Conservation (phyloP, 2,329 filamentous ascomycete genomes). For the Ophiosphaerella narmari region DNA sequence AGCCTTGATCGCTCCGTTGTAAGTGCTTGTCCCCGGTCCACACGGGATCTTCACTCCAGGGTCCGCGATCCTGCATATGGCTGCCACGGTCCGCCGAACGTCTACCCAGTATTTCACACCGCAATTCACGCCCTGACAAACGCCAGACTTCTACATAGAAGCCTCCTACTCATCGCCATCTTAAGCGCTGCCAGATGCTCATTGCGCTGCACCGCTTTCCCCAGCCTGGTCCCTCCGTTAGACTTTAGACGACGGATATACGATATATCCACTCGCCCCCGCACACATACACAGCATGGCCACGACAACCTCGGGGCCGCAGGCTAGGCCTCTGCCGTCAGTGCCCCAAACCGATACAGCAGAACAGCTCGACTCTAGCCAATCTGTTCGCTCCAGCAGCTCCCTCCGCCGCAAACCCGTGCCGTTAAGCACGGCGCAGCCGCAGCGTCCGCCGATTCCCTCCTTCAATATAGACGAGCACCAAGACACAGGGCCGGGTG, state of each 20-base stretch:
- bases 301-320: constrained; percentile 25
- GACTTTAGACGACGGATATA: background rate
- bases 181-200: constrained; percentile 1
- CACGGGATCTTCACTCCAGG: constrained; percentile 20
- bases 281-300: constrained; percentile 29
- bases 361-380: constrained; percentile 17
- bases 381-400: constrained; percentile 22
- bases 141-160: constrained; percentile 1
- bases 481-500: constrained; percentile 31
- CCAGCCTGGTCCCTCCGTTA: background rate
- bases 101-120: constrained; percentile 15
- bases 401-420: constrained; percentile 34
- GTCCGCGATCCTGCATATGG: constrained; percentile 19
- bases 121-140: constrained; percentile 16
- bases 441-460: constrained; percentile 30
- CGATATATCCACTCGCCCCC: background rate
- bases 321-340: constrained; percentile 31
- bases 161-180: background rate
- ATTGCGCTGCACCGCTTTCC: background rate
- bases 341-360: constrained; percentile 23
- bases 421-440: constrained; percentile 17
- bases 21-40: constrained; percentile 18
- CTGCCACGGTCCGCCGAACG: constrained; percentile 10
- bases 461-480: constrained; percentile 41
- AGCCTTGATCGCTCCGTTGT: constrained; percentile 14